Conservation (phyloP, 2,329 filamentous ascomycete species). For the Blumeria hordei region DNA sequence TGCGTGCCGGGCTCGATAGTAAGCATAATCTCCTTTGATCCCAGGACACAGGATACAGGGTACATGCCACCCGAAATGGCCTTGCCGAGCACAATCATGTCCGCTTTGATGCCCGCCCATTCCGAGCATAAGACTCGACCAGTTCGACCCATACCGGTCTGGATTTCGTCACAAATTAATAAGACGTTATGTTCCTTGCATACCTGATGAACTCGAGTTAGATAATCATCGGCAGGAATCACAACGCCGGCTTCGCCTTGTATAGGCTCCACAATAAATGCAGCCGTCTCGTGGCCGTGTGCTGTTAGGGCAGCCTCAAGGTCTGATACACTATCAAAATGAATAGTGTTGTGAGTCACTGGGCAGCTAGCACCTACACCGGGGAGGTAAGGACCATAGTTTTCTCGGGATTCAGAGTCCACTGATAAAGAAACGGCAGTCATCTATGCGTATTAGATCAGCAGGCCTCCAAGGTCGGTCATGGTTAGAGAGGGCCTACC, state of each 20-base stretch:
- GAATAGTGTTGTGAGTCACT: conserved; percentile 50
- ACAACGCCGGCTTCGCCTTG: conserved; percentile 95
- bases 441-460: conserved; percentile 25
- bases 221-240: conserved; percentile 76
- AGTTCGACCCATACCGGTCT: conserved; percentile 89
- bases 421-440: conserved; percentile 86
- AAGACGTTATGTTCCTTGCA: conserved; percentile 93
- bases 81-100: conserved; percentile 86
- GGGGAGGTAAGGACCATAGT: conserved; percentile 90
- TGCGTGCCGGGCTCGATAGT: conserved; percentile 92
- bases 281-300: conserved; percentile 67
- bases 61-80: conserved; percentile 98
- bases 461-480: neutral
- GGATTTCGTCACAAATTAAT: conserved; percentile 94
- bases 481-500: conserved; percentile 25
- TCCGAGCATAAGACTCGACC: conserved; percentile 84
- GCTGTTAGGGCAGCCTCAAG: conserved; percentile 55
- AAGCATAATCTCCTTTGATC: conserved; percentile 77
- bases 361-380: conserved; percentile 60
- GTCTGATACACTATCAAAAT: conserved; percentile 63
- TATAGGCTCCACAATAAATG: conserved; percentile 87
- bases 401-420: conserved; percentile 77
- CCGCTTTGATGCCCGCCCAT: conserved; percentile 87
- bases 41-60: conserved; percentile 83
- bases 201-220: conserved; percentile 52